Base-by-base conservation (phyloP, 495 filamentous ascomycete species). In the Xanthoparmelia taractica region DNA sequence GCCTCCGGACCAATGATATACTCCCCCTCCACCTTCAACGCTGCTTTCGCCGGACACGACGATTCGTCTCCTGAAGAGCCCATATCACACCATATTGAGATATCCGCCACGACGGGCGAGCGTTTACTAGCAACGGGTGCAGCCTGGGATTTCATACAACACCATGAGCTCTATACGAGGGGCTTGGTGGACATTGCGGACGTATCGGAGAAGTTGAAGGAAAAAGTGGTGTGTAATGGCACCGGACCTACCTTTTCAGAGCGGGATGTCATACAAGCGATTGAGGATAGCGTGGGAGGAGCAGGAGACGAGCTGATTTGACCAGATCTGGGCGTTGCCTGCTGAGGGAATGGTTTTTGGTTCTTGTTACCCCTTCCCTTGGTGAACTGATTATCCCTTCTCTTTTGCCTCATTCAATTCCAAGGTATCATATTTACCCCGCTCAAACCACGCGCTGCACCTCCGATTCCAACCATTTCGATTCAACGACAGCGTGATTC, bases 111-210 rank as follows among this genome's bases (percentile, higher is more conserved):
- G 41, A 88, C 79, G 4, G 89, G 89, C n/a, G 87, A 93, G 73
- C 80, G 83, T 27, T 77, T 96, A 43, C 78, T 96, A 8, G 89
- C 88, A 38, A 86, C 90, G 2, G 84, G 85, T 40, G 89, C 89
- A 1, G 89, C 92, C 4, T 97, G 94, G 93, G 93, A 97, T 69
- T 75, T 92, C 23, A 95, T 98, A 58, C 89, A 96, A 72, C 79
- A 73, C 29, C 91, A 97, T 75, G 85, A 88, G 27, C 73, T 94
- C 31, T 96, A 87, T 69, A 85, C 88, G 70, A 78, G 80, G 36
- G 94, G 93, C 0, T 75, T 87, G n/a, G 88, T 97, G 25, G 90
- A 98, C 73, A 84, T 98, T 47, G 87, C 77, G 47, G 80, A 86
- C 69, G 87, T 98, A 45, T 86, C 83, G 66, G 86, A 91, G 66